Evolutionary conservation across 176 grass and related monocot genomes (phyloP).

Genomic region (Puccinellia tenuiflora): DNA sequence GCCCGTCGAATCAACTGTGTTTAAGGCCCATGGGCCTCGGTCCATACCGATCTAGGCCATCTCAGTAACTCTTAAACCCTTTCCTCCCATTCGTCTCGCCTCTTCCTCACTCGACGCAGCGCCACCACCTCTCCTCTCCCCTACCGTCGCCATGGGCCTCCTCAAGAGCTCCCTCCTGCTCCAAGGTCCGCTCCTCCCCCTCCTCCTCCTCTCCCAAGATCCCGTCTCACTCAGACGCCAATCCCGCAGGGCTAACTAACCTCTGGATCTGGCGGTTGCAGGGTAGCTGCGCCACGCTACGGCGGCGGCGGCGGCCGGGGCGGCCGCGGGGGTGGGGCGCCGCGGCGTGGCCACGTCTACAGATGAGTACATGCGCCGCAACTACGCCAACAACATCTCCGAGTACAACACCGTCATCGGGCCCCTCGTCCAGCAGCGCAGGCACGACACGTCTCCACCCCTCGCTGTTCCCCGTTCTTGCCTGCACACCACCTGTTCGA

Average conservation of each 20-base stretch:
- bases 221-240: background rate
- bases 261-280: conserved; percentile 16
- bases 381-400: conserved; percentile 77
- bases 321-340: background rate
- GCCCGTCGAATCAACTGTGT: background rate
- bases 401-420: conserved; percentile 98
- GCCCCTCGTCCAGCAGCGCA: conserved; percentile 75
- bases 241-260: background rate
- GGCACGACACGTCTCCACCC: conserved; percentile 36
- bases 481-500: conserved; percentile 54
- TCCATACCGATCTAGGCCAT: background rate
- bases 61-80: conserved; percentile 25
- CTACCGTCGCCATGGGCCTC: conserved; percentile 51
- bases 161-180: conserved; percentile 53
- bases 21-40: background rate
- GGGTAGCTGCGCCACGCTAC: conserved; percentile 24
- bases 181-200: conserved; percentile 20
- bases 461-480: background rate
- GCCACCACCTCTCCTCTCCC: background rate
- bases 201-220: background rate
- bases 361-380: conserved; percentile 72
- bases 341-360: conserved; percentile 46
- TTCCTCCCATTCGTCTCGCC: background rate
- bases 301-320: background rate
- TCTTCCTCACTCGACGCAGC: background rate